phyloP scores from a whole-genome alignment of 768 basidiomycete genomes.

The Dentipellis sp. region DNA sequence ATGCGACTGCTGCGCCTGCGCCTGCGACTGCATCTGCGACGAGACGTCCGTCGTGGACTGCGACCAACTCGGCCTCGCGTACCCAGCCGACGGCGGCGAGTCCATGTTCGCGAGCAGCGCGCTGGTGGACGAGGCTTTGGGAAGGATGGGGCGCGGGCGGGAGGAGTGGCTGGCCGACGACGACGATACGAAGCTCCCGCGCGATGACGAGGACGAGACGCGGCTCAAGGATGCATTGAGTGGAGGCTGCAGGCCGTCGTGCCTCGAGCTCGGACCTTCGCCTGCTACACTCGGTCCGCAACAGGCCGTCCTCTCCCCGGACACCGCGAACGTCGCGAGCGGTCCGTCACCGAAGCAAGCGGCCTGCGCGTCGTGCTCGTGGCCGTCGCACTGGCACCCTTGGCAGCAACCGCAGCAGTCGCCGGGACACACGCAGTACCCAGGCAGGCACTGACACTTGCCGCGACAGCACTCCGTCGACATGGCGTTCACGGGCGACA shows the following conservation, averaged over 20 bases:
- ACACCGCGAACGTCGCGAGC: conserved; percentile 19
- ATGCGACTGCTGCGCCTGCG: too few relatives aligned
- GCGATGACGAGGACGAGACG: background rate
- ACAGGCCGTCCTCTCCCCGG: conserved; percentile 26
- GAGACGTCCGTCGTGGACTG: background rate
- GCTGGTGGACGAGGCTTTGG: background rate
- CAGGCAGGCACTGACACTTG: conserved; percentile 24
- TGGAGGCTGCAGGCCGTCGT: background rate
- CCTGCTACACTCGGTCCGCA: conserved; percentile 5
- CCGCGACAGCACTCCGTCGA: conserved; percentile 21
- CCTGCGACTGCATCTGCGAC: background rate
- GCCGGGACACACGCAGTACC: conserved; percentile 24
- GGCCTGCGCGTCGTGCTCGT: conserved; percentile 15
- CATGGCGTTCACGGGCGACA: conserved; percentile 7
- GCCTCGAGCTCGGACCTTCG: too few relatives aligned
- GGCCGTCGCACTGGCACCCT: conserved; percentile 22
- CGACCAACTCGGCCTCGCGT: background rate
- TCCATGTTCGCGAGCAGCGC: background rate
- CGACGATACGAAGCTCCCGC: background rate
- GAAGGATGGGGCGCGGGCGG: conserved; percentile 5
- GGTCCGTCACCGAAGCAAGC: conserved; percentile 6
- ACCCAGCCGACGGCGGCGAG: background rate
- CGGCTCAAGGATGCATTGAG: background rate
- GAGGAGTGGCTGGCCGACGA: background rate
- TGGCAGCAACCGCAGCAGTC: conserved; percentile 24